Base-by-base conservation (phyloP, 169 alveolate species). In the Plasmodium berghei region DNA sequence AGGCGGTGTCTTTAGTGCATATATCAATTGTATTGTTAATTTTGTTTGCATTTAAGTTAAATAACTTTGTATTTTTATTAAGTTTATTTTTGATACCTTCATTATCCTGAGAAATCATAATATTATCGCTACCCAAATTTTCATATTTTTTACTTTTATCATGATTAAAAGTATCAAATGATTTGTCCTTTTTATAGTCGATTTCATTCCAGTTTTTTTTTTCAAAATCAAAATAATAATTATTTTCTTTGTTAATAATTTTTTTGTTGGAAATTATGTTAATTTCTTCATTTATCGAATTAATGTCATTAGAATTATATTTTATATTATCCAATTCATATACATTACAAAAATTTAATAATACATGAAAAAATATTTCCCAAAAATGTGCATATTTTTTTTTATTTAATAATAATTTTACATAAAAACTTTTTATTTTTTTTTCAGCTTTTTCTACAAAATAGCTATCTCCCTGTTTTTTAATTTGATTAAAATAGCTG, bases 331-430 rank as follows among this genome's bases (percentile, higher is more conserved):
- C 70, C 49, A 83, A 55, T 69, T 83, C 90, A 24, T 83, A 83
- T 5, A 83, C 64, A 83, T 83, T 83, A 72, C 90, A 83, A 83
- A 83, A 83, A 49, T 83, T 83, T 54, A 83, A 69, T 63, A 83
- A 40, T 42, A 83, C 34, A 49, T 83, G 90, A 67, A 83, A 83
- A 70, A 83, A 67, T 18, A 83, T 46, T 40, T 83, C 73, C 90
- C 90, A 83, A 83, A 83, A 83, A 8, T 59, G 46, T 42, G 40
- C 22, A 58, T 83, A 83, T 54, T 52, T 83, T 56, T 83, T 83
- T 56, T 73, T 83, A 18, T 16, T 34, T 49, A 52, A 67, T 9
- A 56, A 34, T 40, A 83, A 40, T 49, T 42, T 83, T 10, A 70
- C 56, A 34, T 71, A 34, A 58, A 83, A 83, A 72, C 62, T 83